Evolutionary conservation across 2,329 filamentous ascomycete species (phyloP).

Genomic region (Phoma sp.): DNA sequence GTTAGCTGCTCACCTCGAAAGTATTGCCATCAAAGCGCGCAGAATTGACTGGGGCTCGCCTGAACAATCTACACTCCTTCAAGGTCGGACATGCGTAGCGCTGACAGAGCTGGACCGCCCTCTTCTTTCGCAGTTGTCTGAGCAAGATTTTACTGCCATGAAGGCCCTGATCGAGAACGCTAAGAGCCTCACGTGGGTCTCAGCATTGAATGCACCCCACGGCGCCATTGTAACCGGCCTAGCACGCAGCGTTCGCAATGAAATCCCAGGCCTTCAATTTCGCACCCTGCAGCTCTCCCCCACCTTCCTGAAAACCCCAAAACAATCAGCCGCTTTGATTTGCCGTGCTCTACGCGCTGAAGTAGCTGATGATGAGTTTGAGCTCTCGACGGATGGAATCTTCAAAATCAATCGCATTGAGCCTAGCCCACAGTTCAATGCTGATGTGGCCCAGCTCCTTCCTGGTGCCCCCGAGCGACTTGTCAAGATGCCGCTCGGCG

Average conservation of each 20-base stretch:
- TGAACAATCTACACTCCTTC: background rate
- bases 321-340: background rate
- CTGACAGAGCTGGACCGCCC: background rate
- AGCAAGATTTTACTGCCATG: background rate
- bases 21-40: background rate
- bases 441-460: background rate
- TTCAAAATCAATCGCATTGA: background rate
- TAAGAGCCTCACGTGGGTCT: background rate
- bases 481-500: background rate
- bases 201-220: background rate
- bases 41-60: background rate
- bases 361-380: background rate
- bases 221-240: background rate
- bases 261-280: background rate
- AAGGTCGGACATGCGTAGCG: background rate
- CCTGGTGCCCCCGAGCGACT: background rate
- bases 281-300: background rate
- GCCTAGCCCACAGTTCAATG: background rate
- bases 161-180: background rate
- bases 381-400: background rate
- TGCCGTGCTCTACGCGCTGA: background rate
- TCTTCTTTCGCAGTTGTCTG: background rate
- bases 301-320: background rate
- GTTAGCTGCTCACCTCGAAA: background rate
- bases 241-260: background rate